Evolutionary conservation across 2,329 filamentous ascomycete genomes (phyloP), one percentile per base, ranked within the genome.

Genomic region (Huntiella abstrusa): DNA sequence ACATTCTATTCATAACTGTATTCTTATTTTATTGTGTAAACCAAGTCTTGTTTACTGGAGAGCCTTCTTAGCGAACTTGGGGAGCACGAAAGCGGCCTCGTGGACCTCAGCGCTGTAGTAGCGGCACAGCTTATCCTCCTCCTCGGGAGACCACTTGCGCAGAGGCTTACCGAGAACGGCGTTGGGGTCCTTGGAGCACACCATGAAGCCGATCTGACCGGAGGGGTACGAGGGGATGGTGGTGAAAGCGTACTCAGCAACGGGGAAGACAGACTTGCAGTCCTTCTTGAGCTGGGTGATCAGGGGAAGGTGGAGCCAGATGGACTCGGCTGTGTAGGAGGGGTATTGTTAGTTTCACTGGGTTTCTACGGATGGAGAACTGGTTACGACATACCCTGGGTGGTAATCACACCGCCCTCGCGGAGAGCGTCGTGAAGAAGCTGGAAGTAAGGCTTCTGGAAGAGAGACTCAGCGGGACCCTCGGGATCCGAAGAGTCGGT

Each of bases 181-280:
- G 60, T 66, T 77, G 62, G 77, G 69, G 62, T 96, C 88, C 77
- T 98, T 96, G 80, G 74, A 83, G 79, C 91, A 96, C 61, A 98
- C 84, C 87, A 98, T 95, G 80, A 98, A 98, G 62, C 91, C 91
- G 59, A 98, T 98, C 71, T 98, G 91, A 62, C 91, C 91, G 48
- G 85, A 93, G 54, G 91, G 91, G 73, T 98, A 98, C 61, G 91
- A 98, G 50, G 91, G 91, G 65, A 98, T 98, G 58, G 88, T 96
- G 59, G 88, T 96, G 76, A 95, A 98, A 57, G 83, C 91, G 69
- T 96, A 98, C 70, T 98, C 91, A 63, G 83, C 91, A 52, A 84
- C 83, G 54, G 91, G 87, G 80, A 98, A 98, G 64, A 98, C 83
- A 65, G 91, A 81, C 64, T 81, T 81, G 81, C 88, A 95, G 60